Percentiles rank a stretch among this genome's conserved stretches.
phyloP scores from a whole-genome alignment of 306 rosid species.

The Hippophae gyantsensis region DNA sequence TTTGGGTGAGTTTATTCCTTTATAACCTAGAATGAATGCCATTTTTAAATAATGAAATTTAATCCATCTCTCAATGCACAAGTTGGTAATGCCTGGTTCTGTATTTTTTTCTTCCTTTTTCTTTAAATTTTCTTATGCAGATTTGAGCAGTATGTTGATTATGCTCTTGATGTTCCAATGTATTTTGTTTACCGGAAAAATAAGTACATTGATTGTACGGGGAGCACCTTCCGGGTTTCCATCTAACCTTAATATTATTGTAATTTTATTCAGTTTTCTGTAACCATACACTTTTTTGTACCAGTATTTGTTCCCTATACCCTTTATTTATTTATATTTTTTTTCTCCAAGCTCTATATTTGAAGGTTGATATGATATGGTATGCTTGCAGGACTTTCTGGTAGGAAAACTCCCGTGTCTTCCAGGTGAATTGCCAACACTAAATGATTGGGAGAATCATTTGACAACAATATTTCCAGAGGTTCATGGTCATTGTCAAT shows the following conservation, averaged over 20 bases:
- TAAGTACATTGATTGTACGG: slow-evolving; percentile 77
- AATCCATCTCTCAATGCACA: slow-evolving; percentile 11
- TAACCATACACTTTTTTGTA: not conserved
- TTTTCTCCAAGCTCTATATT: not conserved
- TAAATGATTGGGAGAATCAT: slow-evolving; percentile 98
- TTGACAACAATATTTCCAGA: slow-evolving; percentile 93
- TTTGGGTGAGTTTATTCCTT: slow-evolving; percentile 51
- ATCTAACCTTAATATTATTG: slow-evolving; percentile 27
- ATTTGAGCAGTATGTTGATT: slow-evolving; percentile 91
- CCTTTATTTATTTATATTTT: not conserved
- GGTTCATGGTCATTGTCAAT: slow-evolving; percentile 35
- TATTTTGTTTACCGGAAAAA: slow-evolving; percentile 77
- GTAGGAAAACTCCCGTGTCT: slow-evolving; percentile 70
- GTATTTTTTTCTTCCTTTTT: slow-evolving; percentile 5
- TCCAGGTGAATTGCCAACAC: slow-evolving; percentile 90
- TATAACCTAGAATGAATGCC: not conserved
- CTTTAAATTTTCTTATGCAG: slow-evolving; percentile 37
- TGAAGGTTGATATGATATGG: slow-evolving; percentile 1
- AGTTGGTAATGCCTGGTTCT: slow-evolving; percentile 1
- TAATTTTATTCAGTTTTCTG: slow-evolving; percentile 9
- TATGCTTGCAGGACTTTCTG: slow-evolving; percentile 68
- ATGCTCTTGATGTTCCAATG: slow-evolving; percentile 98
- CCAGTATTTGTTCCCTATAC: not conserved
- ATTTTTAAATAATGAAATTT: not conserved
- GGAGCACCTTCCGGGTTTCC: slow-evolving; percentile 88